Evolutionary conservation across 2,329 filamentous ascomycete genomes (phyloP).

Genomic region (Cryphonectria carpinicola): DNA sequence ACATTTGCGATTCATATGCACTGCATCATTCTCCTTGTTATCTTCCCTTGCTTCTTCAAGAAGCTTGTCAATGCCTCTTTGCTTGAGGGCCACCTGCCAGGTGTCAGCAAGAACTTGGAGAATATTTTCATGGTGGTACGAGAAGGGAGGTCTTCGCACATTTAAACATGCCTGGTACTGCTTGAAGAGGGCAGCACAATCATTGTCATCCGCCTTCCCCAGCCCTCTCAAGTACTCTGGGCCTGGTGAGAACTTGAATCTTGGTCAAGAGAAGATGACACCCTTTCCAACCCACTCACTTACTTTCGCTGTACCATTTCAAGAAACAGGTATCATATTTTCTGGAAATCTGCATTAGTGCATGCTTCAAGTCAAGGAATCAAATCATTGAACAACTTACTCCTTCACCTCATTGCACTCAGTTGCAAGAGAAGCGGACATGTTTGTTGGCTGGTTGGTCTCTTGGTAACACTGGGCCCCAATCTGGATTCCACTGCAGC

Average conservation of each 20-base stretch:
- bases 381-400: slow-evolving; percentile 53
- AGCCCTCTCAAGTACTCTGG: slow-evolving; percentile 88
- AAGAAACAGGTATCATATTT: slow-evolving; percentile 93
- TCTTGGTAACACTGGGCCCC: neutral
- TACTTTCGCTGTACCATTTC: slow-evolving; percentile 99
- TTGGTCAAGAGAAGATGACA: slow-evolving; percentile 12
- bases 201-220: slow-evolving; percentile 73
- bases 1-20: slow-evolving; percentile 60
- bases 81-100: slow-evolving; percentile 79
- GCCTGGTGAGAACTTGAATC: slow-evolving; percentile 30
- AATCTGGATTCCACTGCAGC: neutral
- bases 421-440: slow-evolving; percentile 93
- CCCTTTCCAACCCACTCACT: slow-evolving; percentile 38
- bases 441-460: slow-evolving; percentile 52
- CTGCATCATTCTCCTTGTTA: slow-evolving; percentile 82
- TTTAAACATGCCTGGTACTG: slow-evolving; percentile 86
- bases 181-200: slow-evolving; percentile 84
- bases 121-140: neutral
- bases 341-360: slow-evolving; percentile 57
- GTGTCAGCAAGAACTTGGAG: slow-evolving; percentile 14
- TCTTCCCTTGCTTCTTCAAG: slow-evolving; percentile 88
- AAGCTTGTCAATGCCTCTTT: slow-evolving; percentile 89
- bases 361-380: neutral
- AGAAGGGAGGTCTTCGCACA: slow-evolving; percentile 53
- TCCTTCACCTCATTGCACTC: slow-evolving; percentile 97